These are phyloP conservation scores for Heliosperma pusillum DNA, from an alignment of 148 eudicot genomes.

Conservation along the genomic window DNA sequence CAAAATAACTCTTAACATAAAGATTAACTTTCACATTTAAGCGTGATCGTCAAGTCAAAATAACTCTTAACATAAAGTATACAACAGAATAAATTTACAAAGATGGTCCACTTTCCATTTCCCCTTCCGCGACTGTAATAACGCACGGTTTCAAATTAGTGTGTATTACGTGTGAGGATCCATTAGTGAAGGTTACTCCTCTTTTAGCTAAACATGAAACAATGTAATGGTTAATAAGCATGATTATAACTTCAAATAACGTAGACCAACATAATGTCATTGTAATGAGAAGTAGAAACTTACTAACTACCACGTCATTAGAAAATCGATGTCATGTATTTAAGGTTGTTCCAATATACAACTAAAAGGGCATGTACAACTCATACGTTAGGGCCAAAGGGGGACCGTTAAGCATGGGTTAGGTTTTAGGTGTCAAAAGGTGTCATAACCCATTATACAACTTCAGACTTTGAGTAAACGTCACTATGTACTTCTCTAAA, in stretches of 20 bases:
- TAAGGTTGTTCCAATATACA: conserved; percentile 21
- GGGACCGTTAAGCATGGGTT: conserved; percentile 17
- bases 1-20: too few species aligned
- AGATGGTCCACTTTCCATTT: too few species aligned
- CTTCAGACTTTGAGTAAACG: conserved; percentile 7
- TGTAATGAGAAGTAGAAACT: conserved; percentile 2
- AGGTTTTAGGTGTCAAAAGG: conserved; percentile 12
- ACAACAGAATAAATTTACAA: too few species aligned
- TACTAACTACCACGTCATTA: background rate
- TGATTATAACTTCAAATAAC: conserved; percentile 4
- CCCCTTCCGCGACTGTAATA: background rate
- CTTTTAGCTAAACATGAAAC: conserved; percentile 1
- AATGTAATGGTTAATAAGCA: conserved; percentile 1
- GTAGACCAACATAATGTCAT: conserved; percentile 16
- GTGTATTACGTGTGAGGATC: background rate
- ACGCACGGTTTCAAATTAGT: background rate
- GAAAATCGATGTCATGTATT: conserved; percentile 3
- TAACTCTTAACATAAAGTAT: too few species aligned
- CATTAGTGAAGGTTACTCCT: background rate
- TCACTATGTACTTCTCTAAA: background rate
- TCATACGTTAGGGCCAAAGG: background rate
- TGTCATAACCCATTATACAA: conserved; percentile 8
- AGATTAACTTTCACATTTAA: too few species aligned
- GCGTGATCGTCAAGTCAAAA: too few species aligned
- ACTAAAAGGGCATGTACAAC: conserved; percentile 8